Conservation (phyloP, 768 basidiomycete genomes). For the Russula ochroleuca region DNA sequence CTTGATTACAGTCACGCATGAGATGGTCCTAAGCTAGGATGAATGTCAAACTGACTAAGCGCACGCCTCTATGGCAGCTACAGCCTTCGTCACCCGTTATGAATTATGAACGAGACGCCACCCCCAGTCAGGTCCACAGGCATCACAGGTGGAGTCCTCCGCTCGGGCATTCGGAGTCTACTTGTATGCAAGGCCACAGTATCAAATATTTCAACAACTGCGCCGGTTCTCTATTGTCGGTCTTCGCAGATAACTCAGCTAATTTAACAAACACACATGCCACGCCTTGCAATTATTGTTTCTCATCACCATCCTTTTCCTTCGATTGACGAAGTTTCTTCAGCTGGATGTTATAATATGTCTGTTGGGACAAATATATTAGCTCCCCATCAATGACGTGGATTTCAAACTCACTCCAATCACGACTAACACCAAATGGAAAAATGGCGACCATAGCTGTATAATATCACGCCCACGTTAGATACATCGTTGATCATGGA, state of each 20-base stretch:
- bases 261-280: neutral
- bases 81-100: no score
- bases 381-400: neutral
- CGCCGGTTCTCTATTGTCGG: no score
- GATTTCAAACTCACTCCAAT: constrained; percentile 54
- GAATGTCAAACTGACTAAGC: no score
- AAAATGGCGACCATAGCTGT: constrained; percentile 85
- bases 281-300: constrained; percentile 5
- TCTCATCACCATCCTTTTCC: constrained; percentile 42
- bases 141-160: no score
- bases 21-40: no score
- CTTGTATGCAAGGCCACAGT: no score
- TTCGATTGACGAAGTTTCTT: constrained; percentile 50
- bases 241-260: neutral
- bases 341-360: constrained; percentile 67
- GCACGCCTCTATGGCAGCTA: no score
- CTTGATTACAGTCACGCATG: no score
- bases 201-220: no score
- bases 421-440: constrained; percentile 71
- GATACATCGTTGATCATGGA: neutral
- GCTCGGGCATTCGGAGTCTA: no score
- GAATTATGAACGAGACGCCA: no score
- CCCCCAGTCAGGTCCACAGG: no score
- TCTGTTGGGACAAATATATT: constrained; percentile 35
- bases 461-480: neutral